Conservation (phyloP, 768 basidiomycete species). For the Chiua virens region DNA sequence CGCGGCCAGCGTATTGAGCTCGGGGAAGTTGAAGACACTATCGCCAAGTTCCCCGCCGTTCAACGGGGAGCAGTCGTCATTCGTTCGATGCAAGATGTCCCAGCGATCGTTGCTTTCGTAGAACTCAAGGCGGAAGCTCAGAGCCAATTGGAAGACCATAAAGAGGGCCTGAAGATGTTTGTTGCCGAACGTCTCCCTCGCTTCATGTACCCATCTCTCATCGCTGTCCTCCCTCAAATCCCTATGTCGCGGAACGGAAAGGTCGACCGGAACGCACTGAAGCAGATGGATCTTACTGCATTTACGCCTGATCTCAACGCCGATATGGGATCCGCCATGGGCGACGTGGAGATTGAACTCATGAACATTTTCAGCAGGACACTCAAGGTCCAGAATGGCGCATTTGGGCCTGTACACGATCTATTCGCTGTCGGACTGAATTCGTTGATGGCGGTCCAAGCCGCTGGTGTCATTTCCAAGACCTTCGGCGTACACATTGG, state of each 20-base stretch:
- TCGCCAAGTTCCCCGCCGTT: slow-evolving; percentile 22
- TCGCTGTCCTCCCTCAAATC: slow-evolving; percentile 23
- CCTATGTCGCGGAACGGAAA: slow-evolving; percentile 28
- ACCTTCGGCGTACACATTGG: slow-evolving; percentile 30
- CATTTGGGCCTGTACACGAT: slow-evolving; percentile 29
- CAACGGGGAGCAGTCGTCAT: slow-evolving; percentile 26
- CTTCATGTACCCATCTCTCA: slow-evolving; percentile 33
- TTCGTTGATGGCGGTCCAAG: slow-evolving; percentile 34
- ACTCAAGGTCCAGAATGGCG: slow-evolving; percentile 19
- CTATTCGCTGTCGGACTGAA: slow-evolving; percentile 31
- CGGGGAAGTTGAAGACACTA: slow-evolving; percentile 33
- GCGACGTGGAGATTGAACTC: slow-evolving; percentile 28
- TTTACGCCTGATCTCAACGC: slow-evolving; percentile 21
- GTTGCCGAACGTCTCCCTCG: slow-evolving; percentile 31
- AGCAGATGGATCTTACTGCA: slow-evolving; percentile 23
- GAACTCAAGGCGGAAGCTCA: slow-evolving; percentile 18
- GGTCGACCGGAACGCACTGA: slow-evolving; percentile 29
- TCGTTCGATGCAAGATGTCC: slow-evolving; percentile 26
- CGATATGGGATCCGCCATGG: slow-evolving; percentile 25
- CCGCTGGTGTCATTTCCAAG: slow-evolving; percentile 29
- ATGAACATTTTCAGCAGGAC: slow-evolving; percentile 25
- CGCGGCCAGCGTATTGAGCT: slow-evolving; percentile 35
- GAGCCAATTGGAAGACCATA: slow-evolving; percentile 18
- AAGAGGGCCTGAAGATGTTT: slow-evolving; percentile 22
- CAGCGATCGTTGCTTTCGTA: slow-evolving; percentile 31